A percentile compares a stretch with the other conserved stretches of the same genome.
Evolutionary conservation across 1,284 basidiomycete genomes (phyloP).

Genomic region (Ganoderma meredithae): DNA sequence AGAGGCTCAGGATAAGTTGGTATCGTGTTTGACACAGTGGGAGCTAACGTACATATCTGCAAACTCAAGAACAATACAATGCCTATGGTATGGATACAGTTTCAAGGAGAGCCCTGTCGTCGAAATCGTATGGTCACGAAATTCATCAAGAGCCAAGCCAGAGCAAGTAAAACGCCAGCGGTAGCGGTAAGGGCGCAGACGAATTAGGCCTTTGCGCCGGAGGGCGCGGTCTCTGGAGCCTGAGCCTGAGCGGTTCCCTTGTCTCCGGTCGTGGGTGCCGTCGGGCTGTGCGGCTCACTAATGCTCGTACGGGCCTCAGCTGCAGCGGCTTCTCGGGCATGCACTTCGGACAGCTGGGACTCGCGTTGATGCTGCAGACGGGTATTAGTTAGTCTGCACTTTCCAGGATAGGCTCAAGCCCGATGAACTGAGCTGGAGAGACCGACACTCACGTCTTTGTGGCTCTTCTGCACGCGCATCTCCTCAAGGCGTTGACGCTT

Average conservation of each 20-base stretch:
- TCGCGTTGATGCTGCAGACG: constrained; percentile 37
- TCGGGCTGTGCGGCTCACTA: constrained; percentile 12
- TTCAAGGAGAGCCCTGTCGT: not conserved
- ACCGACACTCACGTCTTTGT: constrained; percentile 39
- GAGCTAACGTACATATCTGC: not conserved
- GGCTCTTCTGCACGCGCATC: constrained; percentile 39
- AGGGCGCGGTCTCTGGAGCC: not conserved
- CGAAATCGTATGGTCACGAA: not conserved
- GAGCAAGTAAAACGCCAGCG: not conserved
- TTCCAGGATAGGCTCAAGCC: not conserved
- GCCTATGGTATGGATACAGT: not conserved
- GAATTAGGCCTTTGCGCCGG: not conserved
- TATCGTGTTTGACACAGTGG: not conserved
- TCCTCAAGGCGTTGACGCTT: constrained; percentile 37
- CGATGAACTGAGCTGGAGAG: no score
- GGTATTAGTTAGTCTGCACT: not conserved
- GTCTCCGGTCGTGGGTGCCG: not conserved
- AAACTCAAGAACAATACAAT: not conserved
- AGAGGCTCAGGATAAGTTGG: not conserved
- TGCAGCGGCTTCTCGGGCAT: constrained; percentile 36
- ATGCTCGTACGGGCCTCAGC: constrained; percentile 24
- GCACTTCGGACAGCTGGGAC: constrained; percentile 39
- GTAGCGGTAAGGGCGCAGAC: not conserved
- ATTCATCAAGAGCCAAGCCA: not conserved
- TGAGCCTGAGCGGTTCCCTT: not conserved